Conservation (phyloP, 1,139 yeast genomes). For the Candida anutae region DNA sequence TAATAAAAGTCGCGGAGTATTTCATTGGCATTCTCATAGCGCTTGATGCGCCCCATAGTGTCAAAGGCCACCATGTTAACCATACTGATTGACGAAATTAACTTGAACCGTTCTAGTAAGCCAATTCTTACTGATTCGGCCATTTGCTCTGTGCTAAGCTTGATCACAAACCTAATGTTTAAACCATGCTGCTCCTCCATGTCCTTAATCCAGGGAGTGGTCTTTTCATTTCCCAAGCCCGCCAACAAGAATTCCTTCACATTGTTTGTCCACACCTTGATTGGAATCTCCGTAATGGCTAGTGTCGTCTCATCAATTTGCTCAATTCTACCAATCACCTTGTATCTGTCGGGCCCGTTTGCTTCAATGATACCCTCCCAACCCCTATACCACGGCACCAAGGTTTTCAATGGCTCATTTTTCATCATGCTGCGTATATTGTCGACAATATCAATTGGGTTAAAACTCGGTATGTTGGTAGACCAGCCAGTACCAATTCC, state of each 20-base stretch:
- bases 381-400: slow-evolving; percentile 94
- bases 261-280: slow-evolving; percentile 85
- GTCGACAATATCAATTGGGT: slow-evolving; percentile 74
- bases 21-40: slow-evolving; percentile 66
- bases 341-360: slow-evolving; percentile 57
- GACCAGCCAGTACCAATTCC: slow-evolving; percentile 99
- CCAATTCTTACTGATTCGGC: slow-evolving; percentile 67
- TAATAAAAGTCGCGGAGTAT: slow-evolving; percentile 79
- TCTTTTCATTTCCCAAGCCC: slow-evolving; percentile 71
- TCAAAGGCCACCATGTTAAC: slow-evolving; percentile 96
- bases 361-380: slow-evolving; percentile 83
- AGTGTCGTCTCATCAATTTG: slow-evolving; percentile 73
- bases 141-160: slow-evolving; percentile 76
- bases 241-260: slow-evolving; percentile 77
- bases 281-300: slow-evolving; percentile 90
- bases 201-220: slow-evolving; percentile 83
- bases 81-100: slow-evolving; percentile 59
- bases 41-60: slow-evolving; percentile 81
- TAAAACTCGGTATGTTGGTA: slow-evolving; percentile 83
- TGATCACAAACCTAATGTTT: slow-evolving; percentile 72
- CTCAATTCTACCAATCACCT: slow-evolving; percentile 72
- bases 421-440: slow-evolving; percentile 70
- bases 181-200: slow-evolving; percentile 90
- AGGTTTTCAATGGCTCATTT: slow-evolving; percentile 60
- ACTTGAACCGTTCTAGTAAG: slow-evolving; percentile 73